Base-by-base conservation (phyloP, 192 early-diverging fungal species). In the Mortierella hygrophila region DNA sequence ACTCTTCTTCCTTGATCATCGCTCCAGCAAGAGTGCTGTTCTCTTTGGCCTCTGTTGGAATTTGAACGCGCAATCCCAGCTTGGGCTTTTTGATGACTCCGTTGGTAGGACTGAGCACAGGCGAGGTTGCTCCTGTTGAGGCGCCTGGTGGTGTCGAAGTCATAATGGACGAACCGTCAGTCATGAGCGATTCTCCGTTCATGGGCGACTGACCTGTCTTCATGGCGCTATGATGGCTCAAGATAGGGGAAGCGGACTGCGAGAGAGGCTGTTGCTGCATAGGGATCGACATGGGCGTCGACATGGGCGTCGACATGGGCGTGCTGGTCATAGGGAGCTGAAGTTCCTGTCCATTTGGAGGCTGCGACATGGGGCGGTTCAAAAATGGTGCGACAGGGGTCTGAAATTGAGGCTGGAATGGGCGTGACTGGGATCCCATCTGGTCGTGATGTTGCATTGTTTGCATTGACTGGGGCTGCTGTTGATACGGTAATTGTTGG, bases 151-250 rank as follows among this genome's bases (percentile, higher is more conserved):
- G 68, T 21, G 75, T 81, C 29, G 83, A 71, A 20, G 55, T 60
- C 60, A 78, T 81, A n/a, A 80, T 73, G 16, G 84, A 77, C 20
- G 84, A 86, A 13, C 84, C 84, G 74, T 86, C 84, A n/a, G 79
- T 80, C 84, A 86, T 86, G 9, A 79, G 84, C 5, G 84, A 86
- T 41, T 86, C 84, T 32, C 84, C 84, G 23, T 80, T 81, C 84
- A 86, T 86, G 7, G 84, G 75, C 32, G 84, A 78, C 18, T 77
- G 78, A 21, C 75, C 78, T 32, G 38, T 76, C 38, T 86, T 86
- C 79, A 86, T 80, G n/a, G 84, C 84, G 29, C 73, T 81, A n/a
- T 80, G 78, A 26, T 76, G 75, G 35, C 71, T 86, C 75, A 86
- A 46, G 49, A 81, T 42, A 44, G 84, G 84, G 10, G 84, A 86